phyloP scores from a whole-genome alignment of 345 rosid genomes.

The Heritiera littoralis region DNA sequence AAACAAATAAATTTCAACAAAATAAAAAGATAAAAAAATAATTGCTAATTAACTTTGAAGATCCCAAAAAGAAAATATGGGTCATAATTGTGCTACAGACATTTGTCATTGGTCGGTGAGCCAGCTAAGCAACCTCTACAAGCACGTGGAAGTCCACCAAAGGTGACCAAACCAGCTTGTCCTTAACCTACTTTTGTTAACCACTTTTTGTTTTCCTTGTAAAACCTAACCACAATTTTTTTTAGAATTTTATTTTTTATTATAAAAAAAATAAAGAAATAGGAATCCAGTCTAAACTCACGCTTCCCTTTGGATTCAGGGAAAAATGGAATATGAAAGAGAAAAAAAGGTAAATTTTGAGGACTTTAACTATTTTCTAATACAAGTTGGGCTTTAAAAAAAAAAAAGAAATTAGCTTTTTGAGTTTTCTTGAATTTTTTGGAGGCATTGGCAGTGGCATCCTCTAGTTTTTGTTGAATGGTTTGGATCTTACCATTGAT shows the following conservation, averaged over 20 bases:
- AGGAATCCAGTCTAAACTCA: constrained; percentile 3
- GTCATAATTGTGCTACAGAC: background rate
- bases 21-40: background rate
- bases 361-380: background rate
- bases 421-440: background rate
- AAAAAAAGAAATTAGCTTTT: background rate
- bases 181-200: background rate
- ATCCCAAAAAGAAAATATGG: background rate
- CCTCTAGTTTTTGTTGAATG: constrained; percentile 13
- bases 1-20: background rate
- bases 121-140: constrained; percentile 23
- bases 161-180: background rate
- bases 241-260: background rate
- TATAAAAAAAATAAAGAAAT: too few relatives aligned
- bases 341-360: background rate
- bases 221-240: background rate
- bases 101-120: constrained; percentile 27
- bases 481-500: constrained; percentile 8
- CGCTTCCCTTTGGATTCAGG: background rate
- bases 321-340: background rate
- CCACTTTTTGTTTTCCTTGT: background rate
- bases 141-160: constrained; percentile 30
- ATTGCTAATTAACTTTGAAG: background rate
- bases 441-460: background rate
- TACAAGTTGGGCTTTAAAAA: background rate